Evolutionary conservation across 2,329 filamentous ascomycete species (phyloP).

Genomic region (Ploettnerulaceae sp.): DNA sequence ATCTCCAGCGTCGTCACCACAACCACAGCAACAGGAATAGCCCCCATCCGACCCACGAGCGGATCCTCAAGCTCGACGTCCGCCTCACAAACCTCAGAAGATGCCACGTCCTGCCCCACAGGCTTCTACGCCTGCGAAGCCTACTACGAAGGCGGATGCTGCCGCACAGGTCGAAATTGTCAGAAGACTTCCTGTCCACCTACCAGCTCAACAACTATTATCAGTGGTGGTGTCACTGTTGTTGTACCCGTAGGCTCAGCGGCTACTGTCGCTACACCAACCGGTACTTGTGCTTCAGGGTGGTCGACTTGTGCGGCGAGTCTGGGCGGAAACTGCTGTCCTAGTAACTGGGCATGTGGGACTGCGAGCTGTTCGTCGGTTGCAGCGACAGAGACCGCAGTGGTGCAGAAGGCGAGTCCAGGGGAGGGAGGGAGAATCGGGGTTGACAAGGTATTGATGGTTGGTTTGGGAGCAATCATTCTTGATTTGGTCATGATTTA

Average conservation of each 20-base stretch:
- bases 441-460: not conserved
- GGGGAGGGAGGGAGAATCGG: not conserved
- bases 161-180: constrained; percentile 81
- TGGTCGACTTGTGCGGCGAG: constrained; percentile 70
- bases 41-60: constrained; percentile 46
- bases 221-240: constrained; percentile 65
- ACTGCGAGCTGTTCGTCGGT: constrained; percentile 62
- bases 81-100: constrained; percentile 8
- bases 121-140: constrained; percentile 91
- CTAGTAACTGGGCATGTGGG: constrained; percentile 69
- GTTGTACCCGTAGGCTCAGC: constrained; percentile 54
- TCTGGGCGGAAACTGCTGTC: constrained; percentile 79
- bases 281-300: constrained; percentile 61
- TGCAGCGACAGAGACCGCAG: constrained; percentile 47
- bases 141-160: constrained; percentile 77
- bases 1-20: constrained; percentile 28
- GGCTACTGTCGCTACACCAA: constrained; percentile 37
- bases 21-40: constrained; percentile 38
- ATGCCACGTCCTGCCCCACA: constrained; percentile 62
- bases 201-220: constrained; percentile 55
- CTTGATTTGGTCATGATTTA: constrained; percentile 9
- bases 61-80: constrained; percentile 38
- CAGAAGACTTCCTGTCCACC: constrained; percentile 72
- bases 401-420: constrained; percentile 27
- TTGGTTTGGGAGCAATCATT: constrained; percentile 6